Conservation (phyloP, 2,329 filamentous ascomycete species). For the Alternaria solani region DNA sequence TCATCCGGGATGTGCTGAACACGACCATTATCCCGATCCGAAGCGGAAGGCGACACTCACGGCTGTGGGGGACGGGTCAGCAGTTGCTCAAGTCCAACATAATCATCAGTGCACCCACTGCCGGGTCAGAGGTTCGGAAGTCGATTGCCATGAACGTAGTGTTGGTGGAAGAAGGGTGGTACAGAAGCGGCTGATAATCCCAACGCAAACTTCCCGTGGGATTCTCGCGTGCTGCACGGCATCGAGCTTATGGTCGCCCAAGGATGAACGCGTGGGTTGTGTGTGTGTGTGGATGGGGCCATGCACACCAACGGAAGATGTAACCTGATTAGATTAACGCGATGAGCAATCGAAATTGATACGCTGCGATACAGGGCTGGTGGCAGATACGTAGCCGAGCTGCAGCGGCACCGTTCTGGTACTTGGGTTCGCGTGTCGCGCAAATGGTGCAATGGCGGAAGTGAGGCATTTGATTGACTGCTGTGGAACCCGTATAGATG, state of each 20-base stretch:
- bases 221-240: constrained; percentile 5
- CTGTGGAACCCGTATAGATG: constrained; percentile 13
- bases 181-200: background rate
- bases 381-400: constrained; percentile 32
- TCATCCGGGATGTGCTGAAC: constrained; percentile 8
- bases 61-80: background rate
- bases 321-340: constrained; percentile 43
- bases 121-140: background rate
- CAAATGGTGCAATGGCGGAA: constrained; percentile 33
- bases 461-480: constrained; percentile 19
- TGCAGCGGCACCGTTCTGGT: constrained; percentile 29
- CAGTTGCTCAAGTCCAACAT: background rate
- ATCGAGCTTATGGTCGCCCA: background rate
- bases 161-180: background rate
- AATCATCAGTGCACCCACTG: background rate
- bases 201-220: background rate
- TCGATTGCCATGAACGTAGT: background rate
- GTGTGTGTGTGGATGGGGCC: constrained; percentile 18
- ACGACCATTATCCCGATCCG: constrained; percentile 9
- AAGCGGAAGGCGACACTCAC: constrained; percentile 1
- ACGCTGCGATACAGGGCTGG: constrained; percentile 32
- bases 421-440: constrained; percentile 31
- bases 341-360: constrained; percentile 36
- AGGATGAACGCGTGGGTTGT: constrained; percentile 10
- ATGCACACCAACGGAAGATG: constrained; percentile 40